These are phyloP conservation scores for Chlamydomonas reinhardtii DNA, from an alignment of 163 green algal genomes.

Conservation along the genomic window DNA sequence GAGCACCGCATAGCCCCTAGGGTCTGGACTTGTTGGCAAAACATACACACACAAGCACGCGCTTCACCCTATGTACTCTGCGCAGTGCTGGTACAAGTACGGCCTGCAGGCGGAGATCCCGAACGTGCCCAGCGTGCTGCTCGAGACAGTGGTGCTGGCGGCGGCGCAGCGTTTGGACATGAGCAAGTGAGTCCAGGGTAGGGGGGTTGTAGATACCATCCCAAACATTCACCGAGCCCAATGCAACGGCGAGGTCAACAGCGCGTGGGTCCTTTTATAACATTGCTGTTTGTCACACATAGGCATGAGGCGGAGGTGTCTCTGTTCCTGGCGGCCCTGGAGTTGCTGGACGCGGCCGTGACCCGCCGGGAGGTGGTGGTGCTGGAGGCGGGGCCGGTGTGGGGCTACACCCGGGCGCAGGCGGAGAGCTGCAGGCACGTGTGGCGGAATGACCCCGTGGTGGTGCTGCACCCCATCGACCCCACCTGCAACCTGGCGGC, in stretches of 20 bases:
- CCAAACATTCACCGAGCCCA: no score
- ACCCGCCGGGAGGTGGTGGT: not conserved
- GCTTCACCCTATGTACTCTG: no score
- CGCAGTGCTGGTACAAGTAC: conserved; percentile 19
- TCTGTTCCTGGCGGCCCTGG: not conserved
- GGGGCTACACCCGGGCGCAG: not conserved
- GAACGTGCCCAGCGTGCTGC: conserved; percentile 5
- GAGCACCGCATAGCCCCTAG: no score
- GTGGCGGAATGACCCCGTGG: not conserved
- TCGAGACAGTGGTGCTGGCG: not conserved
- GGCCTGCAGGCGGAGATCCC: not conserved
- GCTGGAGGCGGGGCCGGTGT: not conserved
- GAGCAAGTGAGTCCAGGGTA: no score
- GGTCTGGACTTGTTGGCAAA: no score
- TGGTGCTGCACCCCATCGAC: not conserved
- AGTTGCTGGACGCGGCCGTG: not conserved
- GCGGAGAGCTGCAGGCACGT: not conserved
- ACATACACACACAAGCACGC: no score
- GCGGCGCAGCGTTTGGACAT: not conserved
- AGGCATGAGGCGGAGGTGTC: no score
- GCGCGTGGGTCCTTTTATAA: no score
- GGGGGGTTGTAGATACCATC: no score
- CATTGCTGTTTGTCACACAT: no score
- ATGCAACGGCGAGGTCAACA: no score
- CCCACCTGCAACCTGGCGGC: conserved; percentile 1